Evolutionary conservation across 345 rosid species (phyloP).

Genomic region (Excoecaria agallocha): DNA sequence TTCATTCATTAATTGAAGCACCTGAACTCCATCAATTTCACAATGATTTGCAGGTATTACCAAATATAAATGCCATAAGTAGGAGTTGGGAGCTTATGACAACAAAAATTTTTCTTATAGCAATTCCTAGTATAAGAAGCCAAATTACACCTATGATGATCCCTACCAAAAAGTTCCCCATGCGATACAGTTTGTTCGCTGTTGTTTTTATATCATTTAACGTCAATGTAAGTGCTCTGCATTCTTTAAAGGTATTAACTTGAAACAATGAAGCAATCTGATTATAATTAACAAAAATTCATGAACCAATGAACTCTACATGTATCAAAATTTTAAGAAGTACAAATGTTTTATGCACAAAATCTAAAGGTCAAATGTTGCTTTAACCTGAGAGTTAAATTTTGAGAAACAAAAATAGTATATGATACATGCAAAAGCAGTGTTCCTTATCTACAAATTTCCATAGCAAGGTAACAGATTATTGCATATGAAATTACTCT

Average conservation of each 20-base stretch:
- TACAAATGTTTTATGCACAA: too few relatives aligned
- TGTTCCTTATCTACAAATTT: neutral
- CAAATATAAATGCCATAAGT: conserved; percentile 29
- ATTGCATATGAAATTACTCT: too few relatives aligned
- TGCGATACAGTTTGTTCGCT: conserved; percentile 27
- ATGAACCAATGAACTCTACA: neutral
- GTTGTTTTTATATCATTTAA: conserved; percentile 33
- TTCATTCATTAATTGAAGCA: neutral
- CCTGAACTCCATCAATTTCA: conserved; percentile 33
- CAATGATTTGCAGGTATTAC: conserved; percentile 33
- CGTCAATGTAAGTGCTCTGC: conserved; percentile 32
- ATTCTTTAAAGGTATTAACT: conserved; percentile 35
- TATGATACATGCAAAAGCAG: too few relatives aligned
- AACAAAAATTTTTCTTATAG: conserved; percentile 27
- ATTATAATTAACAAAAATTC: neutral
- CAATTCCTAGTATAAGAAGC: conserved; percentile 37
- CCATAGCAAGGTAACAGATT: neutral
- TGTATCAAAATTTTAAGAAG: too few relatives aligned
- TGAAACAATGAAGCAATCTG: conserved; percentile 11
- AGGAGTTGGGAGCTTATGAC: conserved; percentile 32
- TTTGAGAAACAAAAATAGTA: too few relatives aligned
- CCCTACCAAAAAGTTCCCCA: conserved; percentile 26
- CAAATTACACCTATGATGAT: conserved; percentile 24
- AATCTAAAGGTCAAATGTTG: neutral
- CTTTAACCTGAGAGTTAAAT: neutral